Conservation (phyloP, 2,329 filamentous ascomycete species). For the Cryphonectria radicalis region DNA sequence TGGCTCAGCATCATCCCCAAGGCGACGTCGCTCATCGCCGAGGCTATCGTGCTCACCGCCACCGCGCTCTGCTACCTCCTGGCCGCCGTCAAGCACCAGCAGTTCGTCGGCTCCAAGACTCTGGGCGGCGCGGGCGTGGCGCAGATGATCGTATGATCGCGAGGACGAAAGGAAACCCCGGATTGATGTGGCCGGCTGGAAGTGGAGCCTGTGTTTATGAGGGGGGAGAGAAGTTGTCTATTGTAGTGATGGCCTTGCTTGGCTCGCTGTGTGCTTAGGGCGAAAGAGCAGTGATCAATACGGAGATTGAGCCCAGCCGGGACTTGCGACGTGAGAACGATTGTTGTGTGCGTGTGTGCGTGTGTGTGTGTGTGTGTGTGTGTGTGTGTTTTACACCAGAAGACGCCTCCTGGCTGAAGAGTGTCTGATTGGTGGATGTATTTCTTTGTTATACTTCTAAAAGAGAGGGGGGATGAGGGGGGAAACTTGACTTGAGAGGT, state of each 20-base stretch:
- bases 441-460: neutral
- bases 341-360: too few relatives aligned
- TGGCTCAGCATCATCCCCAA: constrained; percentile 75
- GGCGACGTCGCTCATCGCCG: constrained; percentile 78
- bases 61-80: constrained; percentile 80
- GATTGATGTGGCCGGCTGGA: neutral
- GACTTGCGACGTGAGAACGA: neutral
- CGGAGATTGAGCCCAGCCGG: neutral
- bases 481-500: neutral
- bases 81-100: constrained; percentile 81
- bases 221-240: neutral
- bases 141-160: constrained; percentile 89
- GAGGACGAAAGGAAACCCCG: neutral
- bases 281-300: neutral
- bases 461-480: neutral
- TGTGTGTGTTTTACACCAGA: neutral
- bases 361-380: too few relatives aligned
- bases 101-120: constrained; percentile 92
- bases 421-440: neutral
- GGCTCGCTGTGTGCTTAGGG: neutral
- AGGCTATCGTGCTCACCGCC: constrained; percentile 78
- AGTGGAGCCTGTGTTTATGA: neutral
- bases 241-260: neutral
- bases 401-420: neutral
- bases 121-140: constrained; percentile 91